phyloP scores from a whole-genome alignment of 177 flowering plant species.

The Vitis hybrid region DNA sequence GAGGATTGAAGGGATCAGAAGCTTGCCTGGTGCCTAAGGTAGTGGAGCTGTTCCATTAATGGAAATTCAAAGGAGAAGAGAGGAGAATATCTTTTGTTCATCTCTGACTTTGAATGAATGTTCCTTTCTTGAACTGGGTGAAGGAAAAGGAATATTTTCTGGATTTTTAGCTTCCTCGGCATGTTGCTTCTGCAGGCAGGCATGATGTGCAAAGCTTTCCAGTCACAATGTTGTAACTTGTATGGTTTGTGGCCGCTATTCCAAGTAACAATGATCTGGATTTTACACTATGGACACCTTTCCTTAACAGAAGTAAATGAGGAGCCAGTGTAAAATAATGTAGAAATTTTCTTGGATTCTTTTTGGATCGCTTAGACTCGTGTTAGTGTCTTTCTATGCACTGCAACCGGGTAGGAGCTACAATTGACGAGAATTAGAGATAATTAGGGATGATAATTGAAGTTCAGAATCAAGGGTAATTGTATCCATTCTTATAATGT shows the following conservation, averaged over 20 bases:
- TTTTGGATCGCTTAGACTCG: no score
- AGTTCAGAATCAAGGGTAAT: no score
- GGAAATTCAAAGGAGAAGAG: neutral
- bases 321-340: no score
- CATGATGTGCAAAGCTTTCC: neutral
- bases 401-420: no score
- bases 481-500: no score
- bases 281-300: no score
- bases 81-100: constrained; percentile 3
- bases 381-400: no score
- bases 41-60: neutral
- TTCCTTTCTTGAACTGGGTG: constrained; percentile 11
- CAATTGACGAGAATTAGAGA: no score
- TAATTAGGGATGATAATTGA: no score
- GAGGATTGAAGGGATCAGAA: neutral
- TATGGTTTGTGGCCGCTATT: neutral
- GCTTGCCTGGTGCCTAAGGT: neutral
- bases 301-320: no score
- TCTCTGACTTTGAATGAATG: neutral
- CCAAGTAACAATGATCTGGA: no score
- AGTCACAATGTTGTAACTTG: neutral
- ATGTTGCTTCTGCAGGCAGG: constrained; percentile 5
- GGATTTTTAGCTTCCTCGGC: neutral
- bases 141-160: constrained; percentile 9
- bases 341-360: no score